These are phyloP conservation scores for Kokia cookei DNA, from an alignment of 441 rosid species.

Conservation along the genomic window DNA sequence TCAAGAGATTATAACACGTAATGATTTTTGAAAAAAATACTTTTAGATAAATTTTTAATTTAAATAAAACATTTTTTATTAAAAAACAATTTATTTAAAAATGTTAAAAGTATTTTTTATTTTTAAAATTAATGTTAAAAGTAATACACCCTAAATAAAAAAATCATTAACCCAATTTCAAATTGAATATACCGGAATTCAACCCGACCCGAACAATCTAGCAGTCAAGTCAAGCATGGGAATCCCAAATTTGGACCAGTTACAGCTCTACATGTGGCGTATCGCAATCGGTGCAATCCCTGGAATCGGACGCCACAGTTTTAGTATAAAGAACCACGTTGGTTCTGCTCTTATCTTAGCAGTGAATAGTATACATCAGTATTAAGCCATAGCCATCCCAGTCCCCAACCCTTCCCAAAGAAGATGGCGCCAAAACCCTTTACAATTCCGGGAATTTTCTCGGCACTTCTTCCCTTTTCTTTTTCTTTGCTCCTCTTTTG, in stretches of 20 bases:
- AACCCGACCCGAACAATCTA: conserved; percentile 3
- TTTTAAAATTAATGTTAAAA: no score
- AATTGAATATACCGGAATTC: no score
- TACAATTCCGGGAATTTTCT: conserved; percentile 15
- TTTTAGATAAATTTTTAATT: no score
- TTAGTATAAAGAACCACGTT: conserved; percentile 39
- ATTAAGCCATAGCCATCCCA: neutral
- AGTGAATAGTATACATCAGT: neutral
- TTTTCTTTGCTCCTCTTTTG: conserved; percentile 23
- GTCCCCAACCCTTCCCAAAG: neutral
- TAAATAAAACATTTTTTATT: no score
- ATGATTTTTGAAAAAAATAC: no score
- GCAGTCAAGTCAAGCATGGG: conserved; percentile 33
- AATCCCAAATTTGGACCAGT: conserved; percentile 23
- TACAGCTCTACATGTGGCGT: conserved; percentile 36
- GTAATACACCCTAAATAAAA: neutral
- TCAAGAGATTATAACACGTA: no score
- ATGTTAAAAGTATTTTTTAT: no score
- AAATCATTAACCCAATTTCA: no score
- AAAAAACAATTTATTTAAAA: no score
- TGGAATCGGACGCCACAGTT: conserved; percentile 68
- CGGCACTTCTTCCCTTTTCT: conserved; percentile 18
- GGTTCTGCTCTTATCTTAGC: conserved; percentile 14
- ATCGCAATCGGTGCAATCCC: conserved; percentile 17
- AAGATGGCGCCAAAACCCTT: conserved; percentile 69